Conservation (phyloP, 768 basidiomycete species). For the Amyloporia xantha region DNA sequence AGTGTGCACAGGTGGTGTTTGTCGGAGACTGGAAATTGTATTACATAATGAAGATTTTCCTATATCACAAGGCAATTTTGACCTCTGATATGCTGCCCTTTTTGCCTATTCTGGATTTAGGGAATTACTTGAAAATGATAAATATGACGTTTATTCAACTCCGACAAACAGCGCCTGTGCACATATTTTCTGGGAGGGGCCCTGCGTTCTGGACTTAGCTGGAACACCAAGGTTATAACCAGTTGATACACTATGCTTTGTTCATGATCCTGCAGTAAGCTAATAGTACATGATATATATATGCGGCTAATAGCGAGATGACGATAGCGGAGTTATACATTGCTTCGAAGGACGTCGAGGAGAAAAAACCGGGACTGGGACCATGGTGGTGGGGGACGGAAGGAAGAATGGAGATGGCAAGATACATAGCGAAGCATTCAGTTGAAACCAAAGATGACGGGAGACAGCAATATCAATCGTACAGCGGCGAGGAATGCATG, state of each 20-base stretch:
- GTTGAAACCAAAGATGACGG: neutral
- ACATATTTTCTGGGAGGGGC: too few relatives aligned
- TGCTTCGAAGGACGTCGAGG: slow-evolving; percentile 8
- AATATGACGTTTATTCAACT: too few relatives aligned
- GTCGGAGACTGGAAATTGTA: too few relatives aligned
- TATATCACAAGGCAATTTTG: too few relatives aligned
- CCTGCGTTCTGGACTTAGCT: too few relatives aligned
- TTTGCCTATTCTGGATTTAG: too few relatives aligned
- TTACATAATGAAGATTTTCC: too few relatives aligned
- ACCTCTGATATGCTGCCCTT: too few relatives aligned
- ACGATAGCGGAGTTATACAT: slow-evolving; percentile 23
- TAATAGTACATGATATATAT: slow-evolving; percentile 20
- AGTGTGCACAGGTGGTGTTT: too few relatives aligned
- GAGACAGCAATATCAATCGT: slow-evolving; percentile 14
- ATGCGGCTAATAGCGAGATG: slow-evolving; percentile 21
- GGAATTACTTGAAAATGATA: too few relatives aligned
- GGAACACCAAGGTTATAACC: too few relatives aligned
- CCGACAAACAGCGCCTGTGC: too few relatives aligned
- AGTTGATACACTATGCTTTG: slow-evolving; percentile 16
- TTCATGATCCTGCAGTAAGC: slow-evolving; percentile 20
- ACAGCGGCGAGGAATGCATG: slow-evolving; percentile 17
- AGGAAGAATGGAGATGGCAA: neutral
- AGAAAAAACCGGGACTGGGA: slow-evolving; percentile 11
- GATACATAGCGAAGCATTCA: slow-evolving; percentile 3
- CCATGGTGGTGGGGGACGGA: slow-evolving; percentile 2